Conservation (phyloP, 441 rosid genomes). For the Erysimum pusillum region DNA sequence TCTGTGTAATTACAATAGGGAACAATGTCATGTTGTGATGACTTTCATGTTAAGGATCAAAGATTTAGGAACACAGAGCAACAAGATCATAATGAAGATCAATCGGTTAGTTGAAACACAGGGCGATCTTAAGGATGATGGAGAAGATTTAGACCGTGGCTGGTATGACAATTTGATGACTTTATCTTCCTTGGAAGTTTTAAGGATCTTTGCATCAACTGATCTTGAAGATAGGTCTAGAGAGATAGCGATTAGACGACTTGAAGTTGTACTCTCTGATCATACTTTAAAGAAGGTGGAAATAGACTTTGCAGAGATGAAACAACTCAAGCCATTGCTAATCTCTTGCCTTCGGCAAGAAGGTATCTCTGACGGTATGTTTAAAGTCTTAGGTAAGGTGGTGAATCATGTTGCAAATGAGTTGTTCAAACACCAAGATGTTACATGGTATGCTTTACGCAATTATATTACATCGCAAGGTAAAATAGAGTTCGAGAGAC, state of each 20-base stretch:
- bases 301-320: background rate
- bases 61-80: background rate
- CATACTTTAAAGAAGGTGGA: background rate
- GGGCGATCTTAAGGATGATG: background rate
- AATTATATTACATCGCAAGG: slow-evolving; percentile 10
- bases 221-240: background rate
- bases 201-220: background rate
- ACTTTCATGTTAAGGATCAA: background rate
- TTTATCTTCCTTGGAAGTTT: background rate
- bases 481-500: slow-evolving; percentile 5
- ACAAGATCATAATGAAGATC: background rate
- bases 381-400: slow-evolving; percentile 25
- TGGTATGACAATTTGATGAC: background rate
- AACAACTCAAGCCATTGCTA: slow-evolving; percentile 21
- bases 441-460: slow-evolving; percentile 16
- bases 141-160: no score
- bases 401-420: slow-evolving; percentile 6
- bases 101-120: background rate
- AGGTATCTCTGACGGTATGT: background rate
- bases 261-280: background rate
- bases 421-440: background rate
- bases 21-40: slow-evolving; percentile 11
- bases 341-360: background rate
- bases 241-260: background rate
- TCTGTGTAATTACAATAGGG: background rate